Evolutionary conservation across 2,329 filamentous ascomycete species (phyloP), one percentile per base, ranked within the genome.

Genomic region (Apiospora arundinis): DNA sequence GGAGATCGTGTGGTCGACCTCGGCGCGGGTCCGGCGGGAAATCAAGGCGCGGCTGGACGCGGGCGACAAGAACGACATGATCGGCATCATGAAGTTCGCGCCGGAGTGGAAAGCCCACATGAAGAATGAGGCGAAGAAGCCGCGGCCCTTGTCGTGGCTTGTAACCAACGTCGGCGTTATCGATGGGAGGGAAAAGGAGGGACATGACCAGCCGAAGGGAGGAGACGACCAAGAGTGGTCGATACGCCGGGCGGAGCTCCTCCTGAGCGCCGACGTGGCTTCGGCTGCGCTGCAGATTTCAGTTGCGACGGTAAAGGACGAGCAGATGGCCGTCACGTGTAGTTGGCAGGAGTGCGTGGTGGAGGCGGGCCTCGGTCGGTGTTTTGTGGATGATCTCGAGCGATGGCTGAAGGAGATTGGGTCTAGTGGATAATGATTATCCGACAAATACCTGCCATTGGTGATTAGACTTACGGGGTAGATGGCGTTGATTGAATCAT

Each of bases 151-250:
- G 18, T 74, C 74, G 0, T 79, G 77, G 76, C 68, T 72, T 18
- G 74, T 79, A 14, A 78, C 75, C 28, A 80, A 80, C 70, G 69
- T 80, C 4, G 78, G 78, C 9, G 74, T 72, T 9, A 42, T 80
- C 4, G 76, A 79, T 65, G 78, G 75, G 8, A 32, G 12, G 12
- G 32, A 21, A 70, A 18, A 49, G 8, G n/a, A 49, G 48, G 48
- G 2, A 8, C 8, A 25, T 12, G 1, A 25, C 9, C 18, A 5
- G 9, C 48, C 4, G 21, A 4, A n/a, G 48, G n/a, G 28, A 16
- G 23, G 16, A 28, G 23, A 16, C 16, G 49, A n/a, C 6, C 28
- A 28, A 32, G 25, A 8, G 7, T 80, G 78, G 78, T 70, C 66
- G 16, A 74, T 79, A 14, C 72, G 70, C 68, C 68, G 67, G 56